phyloP scores from a whole-genome alignment of 805 yeast species.

The Yarrowia divulgata region DNA sequence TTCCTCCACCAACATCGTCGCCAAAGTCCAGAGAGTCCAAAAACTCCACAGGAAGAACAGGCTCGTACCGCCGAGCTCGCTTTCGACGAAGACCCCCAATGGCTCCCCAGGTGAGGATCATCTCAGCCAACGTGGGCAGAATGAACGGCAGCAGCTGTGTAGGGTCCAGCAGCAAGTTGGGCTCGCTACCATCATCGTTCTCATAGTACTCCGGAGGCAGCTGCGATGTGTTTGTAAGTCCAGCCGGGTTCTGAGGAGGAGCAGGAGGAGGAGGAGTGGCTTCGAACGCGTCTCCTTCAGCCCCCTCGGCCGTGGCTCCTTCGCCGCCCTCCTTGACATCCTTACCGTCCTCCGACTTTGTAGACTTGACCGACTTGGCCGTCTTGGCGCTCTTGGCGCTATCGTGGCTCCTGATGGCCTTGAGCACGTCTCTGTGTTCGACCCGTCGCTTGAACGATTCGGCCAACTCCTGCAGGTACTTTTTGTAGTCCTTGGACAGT shows the following conservation, averaged over 20 bases:
- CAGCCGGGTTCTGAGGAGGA: constrained; percentile 13
- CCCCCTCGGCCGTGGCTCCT: background rate
- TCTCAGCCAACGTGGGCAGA: constrained; percentile 76
- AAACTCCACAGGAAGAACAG: constrained; percentile 72
- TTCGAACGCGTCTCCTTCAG: constrained; percentile 27
- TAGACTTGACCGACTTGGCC: constrained; percentile 29
- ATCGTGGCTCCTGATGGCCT: constrained; percentile 38
- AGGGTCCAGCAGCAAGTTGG: constrained; percentile 49
- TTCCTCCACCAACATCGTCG: constrained; percentile 1
- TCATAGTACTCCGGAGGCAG: constrained; percentile 40
- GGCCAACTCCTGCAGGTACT: constrained; percentile 53
- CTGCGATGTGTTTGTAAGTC: constrained; percentile 30
- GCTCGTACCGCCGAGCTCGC: constrained; percentile 67
- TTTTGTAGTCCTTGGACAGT: constrained; percentile 61
- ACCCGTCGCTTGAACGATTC: constrained; percentile 46
- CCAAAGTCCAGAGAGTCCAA: constrained; percentile 55
- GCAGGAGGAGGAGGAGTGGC: constrained; percentile 10
- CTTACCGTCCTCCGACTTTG: constrained; percentile 16
- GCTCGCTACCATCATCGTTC: constrained; percentile 44
- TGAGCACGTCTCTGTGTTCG: constrained; percentile 10
- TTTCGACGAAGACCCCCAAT: constrained; percentile 64
- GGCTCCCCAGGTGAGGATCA: constrained; percentile 77
- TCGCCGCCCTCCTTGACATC: background rate
- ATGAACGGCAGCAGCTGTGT: constrained; percentile 57
- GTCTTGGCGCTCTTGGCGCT: constrained; percentile 12